Conservation (phyloP, 2,329 filamentous ascomycete genomes). For the Myriosclerotinia curreyana region DNA sequence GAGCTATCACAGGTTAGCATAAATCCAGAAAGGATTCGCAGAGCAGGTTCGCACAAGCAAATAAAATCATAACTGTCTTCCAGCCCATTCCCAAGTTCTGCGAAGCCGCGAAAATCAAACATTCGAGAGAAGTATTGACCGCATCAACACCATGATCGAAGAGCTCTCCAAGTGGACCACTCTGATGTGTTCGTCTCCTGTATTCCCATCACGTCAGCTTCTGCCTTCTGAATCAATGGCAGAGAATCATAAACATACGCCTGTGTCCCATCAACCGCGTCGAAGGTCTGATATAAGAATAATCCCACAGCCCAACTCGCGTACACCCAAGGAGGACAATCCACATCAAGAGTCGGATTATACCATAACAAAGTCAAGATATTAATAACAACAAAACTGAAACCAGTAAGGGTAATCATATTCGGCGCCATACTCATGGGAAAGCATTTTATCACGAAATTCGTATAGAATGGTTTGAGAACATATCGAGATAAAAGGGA, state of each 20-base stretch:
- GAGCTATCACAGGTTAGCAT: slow-evolving; percentile 49
- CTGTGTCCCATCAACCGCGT: slow-evolving; percentile 92
- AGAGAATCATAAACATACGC: slow-evolving; percentile 57
- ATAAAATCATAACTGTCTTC: slow-evolving; percentile 80
- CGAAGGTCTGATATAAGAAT: slow-evolving; percentile 97
- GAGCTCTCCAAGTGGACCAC: slow-evolving; percentile 88
- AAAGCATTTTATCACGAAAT: slow-evolving; percentile 90
- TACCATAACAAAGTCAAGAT: slow-evolving; percentile 93
- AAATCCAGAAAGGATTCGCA: not conserved
- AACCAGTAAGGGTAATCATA: slow-evolving; percentile 85
- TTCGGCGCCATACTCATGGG: slow-evolving; percentile 92
- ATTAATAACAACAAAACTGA: slow-evolving; percentile 85
- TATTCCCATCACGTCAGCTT: not conserved
- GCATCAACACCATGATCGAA: slow-evolving; percentile 98
- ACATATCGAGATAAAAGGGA: slow-evolving; percentile 89
- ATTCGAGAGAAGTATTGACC: slow-evolving; percentile 91
- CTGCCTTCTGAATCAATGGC: not conserved
- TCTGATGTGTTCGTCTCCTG: slow-evolving; percentile 80
- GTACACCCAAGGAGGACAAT: slow-evolving; percentile 96
- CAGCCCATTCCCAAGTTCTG: slow-evolving; percentile 93
- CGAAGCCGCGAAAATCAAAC: slow-evolving; percentile 83
- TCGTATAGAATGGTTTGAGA: slow-evolving; percentile 95
- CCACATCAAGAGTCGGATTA: slow-evolving; percentile 86
- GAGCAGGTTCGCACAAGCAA: slow-evolving; percentile 61
- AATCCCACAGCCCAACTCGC: slow-evolving; percentile 84